Conservation (phyloP, 805 yeast species). For the Cyberlindnera suaveolens region DNA sequence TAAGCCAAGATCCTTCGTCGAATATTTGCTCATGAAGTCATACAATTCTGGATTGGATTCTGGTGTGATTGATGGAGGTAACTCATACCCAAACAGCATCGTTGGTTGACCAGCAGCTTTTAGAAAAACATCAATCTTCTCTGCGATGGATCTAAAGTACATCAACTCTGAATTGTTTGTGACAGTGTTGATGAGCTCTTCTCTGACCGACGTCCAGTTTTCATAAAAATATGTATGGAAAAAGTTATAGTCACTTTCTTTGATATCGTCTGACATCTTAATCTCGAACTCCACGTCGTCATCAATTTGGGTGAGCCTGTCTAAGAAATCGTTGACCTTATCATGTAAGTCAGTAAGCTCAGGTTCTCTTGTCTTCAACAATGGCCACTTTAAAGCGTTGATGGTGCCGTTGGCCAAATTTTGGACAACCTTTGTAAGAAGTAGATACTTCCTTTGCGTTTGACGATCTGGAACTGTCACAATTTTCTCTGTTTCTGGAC, state of each 20-base stretch:
- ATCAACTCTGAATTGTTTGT: constrained; percentile 17
- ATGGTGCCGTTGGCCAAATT: constrained; percentile 81
- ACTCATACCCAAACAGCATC: constrained; percentile 46
- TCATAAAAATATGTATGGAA: constrained; percentile 45
- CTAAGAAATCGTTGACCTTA: constrained; percentile 36
- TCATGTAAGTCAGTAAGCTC: constrained; percentile 35
- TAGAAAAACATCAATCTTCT: constrained; percentile 41
- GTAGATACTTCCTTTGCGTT: constrained; percentile 61
- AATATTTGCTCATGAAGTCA: constrained; percentile 69
- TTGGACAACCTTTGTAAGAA: constrained; percentile 79
- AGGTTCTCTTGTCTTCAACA: constrained; percentile 35
- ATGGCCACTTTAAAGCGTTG: constrained; percentile 57
- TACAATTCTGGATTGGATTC: constrained; percentile 47
- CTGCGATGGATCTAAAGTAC: constrained; percentile 25
- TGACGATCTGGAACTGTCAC: constrained; percentile 32
- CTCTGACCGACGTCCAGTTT: constrained; percentile 37
- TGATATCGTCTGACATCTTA: constrained; percentile 15
- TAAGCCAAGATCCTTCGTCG: constrained; percentile 46
- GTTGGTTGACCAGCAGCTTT: constrained; percentile 54
- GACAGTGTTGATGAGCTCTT: constrained; percentile 14
- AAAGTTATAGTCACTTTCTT: constrained; percentile 27
- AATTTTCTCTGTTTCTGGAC: constrained; percentile 57
- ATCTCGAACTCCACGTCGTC: constrained; percentile 20
- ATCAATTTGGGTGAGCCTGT: constrained; percentile 25
- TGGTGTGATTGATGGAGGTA: constrained; percentile 46